These are phyloP conservation scores for Kappamyces sp. DNA, from an alignment of 192 early-diverging fungal genomes.

Conservation along the genomic window DNA sequence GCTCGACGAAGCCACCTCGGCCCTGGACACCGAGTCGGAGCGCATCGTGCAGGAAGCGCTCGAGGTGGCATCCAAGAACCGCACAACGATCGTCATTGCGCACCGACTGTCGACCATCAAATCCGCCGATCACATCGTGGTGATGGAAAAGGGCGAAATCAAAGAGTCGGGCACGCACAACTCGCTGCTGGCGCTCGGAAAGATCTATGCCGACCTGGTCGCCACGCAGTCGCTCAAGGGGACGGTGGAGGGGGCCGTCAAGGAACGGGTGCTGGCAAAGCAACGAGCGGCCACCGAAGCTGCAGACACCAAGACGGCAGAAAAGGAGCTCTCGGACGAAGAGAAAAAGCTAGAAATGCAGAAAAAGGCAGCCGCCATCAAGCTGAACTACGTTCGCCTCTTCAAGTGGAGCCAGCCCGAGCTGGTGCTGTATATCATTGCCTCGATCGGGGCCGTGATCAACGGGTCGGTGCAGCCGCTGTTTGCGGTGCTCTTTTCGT, in stretches of 20 bases:
- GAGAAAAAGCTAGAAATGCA: slow-evolving; percentile 17
- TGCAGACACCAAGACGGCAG: slow-evolving; percentile 9
- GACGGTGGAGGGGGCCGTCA: too few species aligned
- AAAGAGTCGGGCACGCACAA: slow-evolving; percentile 72
- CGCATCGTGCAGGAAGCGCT: slow-evolving; percentile 77
- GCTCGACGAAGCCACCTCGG: slow-evolving; percentile 85
- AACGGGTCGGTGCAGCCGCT: slow-evolving; percentile 72
- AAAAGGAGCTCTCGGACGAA: slow-evolving; percentile 18
- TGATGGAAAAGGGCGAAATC: slow-evolving; percentile 56
- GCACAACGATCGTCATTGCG: slow-evolving; percentile 90
- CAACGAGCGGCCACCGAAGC: slow-evolving; percentile 4
- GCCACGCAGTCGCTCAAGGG: slow-evolving; percentile 44
- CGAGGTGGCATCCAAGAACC: slow-evolving; percentile 63
- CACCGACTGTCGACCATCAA: slow-evolving; percentile 86
- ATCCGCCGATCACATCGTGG: slow-evolving; percentile 80
- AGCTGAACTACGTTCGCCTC: slow-evolving; percentile 24
- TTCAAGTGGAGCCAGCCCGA: slow-evolving; percentile 39
- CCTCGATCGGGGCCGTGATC: slow-evolving; percentile 52
- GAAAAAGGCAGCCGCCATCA: background rate
- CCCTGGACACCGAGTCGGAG: slow-evolving; percentile 75
- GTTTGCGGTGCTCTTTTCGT: slow-evolving; percentile 58
- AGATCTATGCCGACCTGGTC: slow-evolving; percentile 63
- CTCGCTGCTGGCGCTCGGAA: slow-evolving; percentile 53
- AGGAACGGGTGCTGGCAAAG: background rate
- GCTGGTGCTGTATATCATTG: slow-evolving; percentile 42